Evolutionary conservation across 495 filamentous ascomycete species (phyloP), one percentile per base, ranked within the genome.

Genomic region (Polyplosphaeria fusca): DNA sequence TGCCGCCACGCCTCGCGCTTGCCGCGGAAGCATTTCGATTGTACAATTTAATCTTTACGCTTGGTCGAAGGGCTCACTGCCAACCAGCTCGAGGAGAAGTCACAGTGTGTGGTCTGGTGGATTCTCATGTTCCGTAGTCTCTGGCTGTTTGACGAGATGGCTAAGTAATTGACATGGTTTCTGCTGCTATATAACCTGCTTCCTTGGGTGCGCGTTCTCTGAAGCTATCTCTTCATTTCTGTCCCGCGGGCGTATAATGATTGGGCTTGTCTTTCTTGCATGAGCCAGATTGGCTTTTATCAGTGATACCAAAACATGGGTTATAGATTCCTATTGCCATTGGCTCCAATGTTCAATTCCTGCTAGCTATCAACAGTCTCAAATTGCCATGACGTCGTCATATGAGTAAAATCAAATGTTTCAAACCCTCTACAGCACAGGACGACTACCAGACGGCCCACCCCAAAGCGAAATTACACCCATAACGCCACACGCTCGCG

Each of bases 91-190:
- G 28, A 27, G 47, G 28, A 51, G 42, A n/a, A 35, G 47, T 7
- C 32, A 20, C 39, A 48, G 60, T 64, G 60, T 64, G 61, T 64
- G 61, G 55, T 60, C 50, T 60, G 40, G 50, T 26, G 60, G 47
- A 52, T 54, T 27, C 23, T 58, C 56, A 56, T 64, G 61, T 64
- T 64, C 61, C 55, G 56, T 50, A 60, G 55, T 55, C 54, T 58
- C 46, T 27, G 47, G 37, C 50, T 41, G 44, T 51, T 41, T 24
- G 43, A 60, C 55, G 51, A 64, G 55, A 58, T 35, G 50, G 44
- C 55, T 55, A 64, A 26, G 27, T 63, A 60, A 64, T 60, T 60
- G 50, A 64, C 61, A 52, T 60, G 61, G 49, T 55, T 55, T 55
- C 32, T 47, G 32, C 50, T 44, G 11, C 18, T 61, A 61, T 51